These are phyloP conservation scores for Phytopythium mirpurense DNA, from an alignment of 352 stramenopile genomes.

Conservation along the genomic window DNA sequence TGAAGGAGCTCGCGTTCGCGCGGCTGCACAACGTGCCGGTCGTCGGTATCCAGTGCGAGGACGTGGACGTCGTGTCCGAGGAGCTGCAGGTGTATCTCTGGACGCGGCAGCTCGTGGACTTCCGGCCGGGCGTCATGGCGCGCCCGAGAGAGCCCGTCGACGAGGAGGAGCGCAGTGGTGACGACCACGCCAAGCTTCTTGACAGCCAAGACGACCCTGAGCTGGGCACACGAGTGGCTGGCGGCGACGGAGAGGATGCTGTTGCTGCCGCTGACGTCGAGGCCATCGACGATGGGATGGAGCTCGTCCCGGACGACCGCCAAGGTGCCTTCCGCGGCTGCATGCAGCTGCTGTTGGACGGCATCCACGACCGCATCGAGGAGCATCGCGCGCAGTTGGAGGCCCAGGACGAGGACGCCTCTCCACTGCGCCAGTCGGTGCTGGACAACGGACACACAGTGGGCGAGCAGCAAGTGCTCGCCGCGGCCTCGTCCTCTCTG, in stretches of 20 bases:
- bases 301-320: slow-evolving; percentile 39
- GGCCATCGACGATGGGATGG: slow-evolving; percentile 8
- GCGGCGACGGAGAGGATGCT: slow-evolving; percentile 9
- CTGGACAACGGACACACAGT: not conserved
- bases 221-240: too few relatives aligned
- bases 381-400: slow-evolving; percentile 52
- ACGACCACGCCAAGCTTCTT: too few relatives aligned
- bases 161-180: not conserved
- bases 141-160: not conserved
- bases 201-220: not conserved
- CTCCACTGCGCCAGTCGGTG: not conserved
- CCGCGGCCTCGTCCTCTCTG: not conserved
- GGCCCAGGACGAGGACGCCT: slow-evolving; percentile 22
- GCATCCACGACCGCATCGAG: slow-evolving; percentile 81
- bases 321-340: slow-evolving; percentile 60
- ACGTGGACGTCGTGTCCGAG: slow-evolving; percentile 70
- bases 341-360: slow-evolving; percentile 66
- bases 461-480: not conserved
- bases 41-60: slow-evolving; percentile 79
- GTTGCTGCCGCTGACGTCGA: slow-evolving; percentile 2
- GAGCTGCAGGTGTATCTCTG: slow-evolving; percentile 85
- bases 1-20: slow-evolving; percentile 84
- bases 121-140: slow-evolving; percentile 36
- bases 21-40: slow-evolving; percentile 83
- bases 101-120: slow-evolving; percentile 82